Evolutionary conservation across 768 basidiomycete genomes (phyloP).

Genomic region (Cyclocybe cylindracea): DNA sequence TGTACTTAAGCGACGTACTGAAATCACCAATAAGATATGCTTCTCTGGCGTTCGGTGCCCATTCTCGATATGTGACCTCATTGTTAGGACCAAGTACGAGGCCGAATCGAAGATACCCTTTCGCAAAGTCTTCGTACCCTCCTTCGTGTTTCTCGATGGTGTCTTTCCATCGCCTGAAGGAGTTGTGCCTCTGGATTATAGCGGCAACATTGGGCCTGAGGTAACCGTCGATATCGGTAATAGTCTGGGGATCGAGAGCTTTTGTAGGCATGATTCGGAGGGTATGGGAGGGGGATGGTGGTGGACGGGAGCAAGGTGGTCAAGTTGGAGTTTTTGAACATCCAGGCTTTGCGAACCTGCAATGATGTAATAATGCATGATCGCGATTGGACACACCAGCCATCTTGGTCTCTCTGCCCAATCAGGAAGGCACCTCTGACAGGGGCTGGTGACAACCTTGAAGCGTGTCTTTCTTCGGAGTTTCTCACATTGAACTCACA

Average conservation of each 20-base stretch:
- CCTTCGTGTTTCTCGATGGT: conserved; percentile 78
- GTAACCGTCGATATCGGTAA: conserved; percentile 69
- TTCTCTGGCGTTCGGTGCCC: conserved; percentile 89
- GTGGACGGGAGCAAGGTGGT: conserved; percentile 9
- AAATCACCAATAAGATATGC: conserved; percentile 94
- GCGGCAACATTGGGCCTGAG: conserved; percentile 72
- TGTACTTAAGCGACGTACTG: conserved; percentile 58
- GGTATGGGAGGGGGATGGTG: conserved; percentile 11
- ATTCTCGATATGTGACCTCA: conserved; percentile 85
- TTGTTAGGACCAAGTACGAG: conserved; percentile 70
- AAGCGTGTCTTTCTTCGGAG: no score
- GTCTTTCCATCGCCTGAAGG: conserved; percentile 75
- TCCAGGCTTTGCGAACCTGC: conserved; percentile 3
- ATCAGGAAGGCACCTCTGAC: background rate
- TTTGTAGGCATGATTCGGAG: conserved; percentile 37
- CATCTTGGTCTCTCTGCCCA: conserved; percentile 1
- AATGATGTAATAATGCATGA: conserved; percentile 9
- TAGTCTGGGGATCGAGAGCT: conserved; percentile 54
- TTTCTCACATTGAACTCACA: no score
- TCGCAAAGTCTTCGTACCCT: conserved; percentile 78
- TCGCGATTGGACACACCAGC: background rate
- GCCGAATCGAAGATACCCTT: conserved; percentile 80
- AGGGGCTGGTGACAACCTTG: no score
- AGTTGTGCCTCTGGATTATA: conserved; percentile 68
- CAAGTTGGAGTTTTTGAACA: conserved; percentile 3